Base-by-base conservation (phyloP, 306 rosid genomes). In the Crataegus laevigata region DNA sequence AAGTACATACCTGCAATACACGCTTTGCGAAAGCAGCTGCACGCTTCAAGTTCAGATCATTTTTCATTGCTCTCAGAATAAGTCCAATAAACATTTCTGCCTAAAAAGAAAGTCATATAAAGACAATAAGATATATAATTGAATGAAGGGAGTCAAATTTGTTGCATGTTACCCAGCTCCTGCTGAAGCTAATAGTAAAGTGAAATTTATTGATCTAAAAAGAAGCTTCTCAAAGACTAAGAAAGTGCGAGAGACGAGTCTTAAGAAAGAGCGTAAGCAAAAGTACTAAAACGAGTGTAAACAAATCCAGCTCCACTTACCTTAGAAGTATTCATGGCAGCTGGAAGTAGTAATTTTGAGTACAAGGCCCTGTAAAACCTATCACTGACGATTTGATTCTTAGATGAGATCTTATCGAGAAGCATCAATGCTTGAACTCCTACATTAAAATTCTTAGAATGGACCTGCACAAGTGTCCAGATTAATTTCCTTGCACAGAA, bases 361-460 rank as follows among this genome's bases (percentile, higher is more conserved):
- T 96, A 96, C 84, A 96, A 79, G 59, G 97, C 99, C 50, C 98
- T 96, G 75, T 89, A 96, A 85, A 86, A 92, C 29, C 99, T 87
- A 81, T 90, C 98, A 61, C 98, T 96, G 67, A 84, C 96, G 74
- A 96, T 82, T 77, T 90, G 93, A 83, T 96, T 96, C 86, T 96
- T 96, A 19, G 98, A 87, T 43, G 99, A 89, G 72, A 96, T 91
- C 87, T 96, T 92, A 83, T 94, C 91, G 3, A 94, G 98, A 88
- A 94, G 99, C 97, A 89, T 85, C 75, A 92, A 75, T 71, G 96
- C 96, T 85, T 94, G 99, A 84, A 94, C 88, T 64, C 94, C 97
- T 28, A 92, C 98, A 71, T 92, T 94, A 28, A 94, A 94, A 80
- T 92, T 94, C 76, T 86, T 87, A 12, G 96, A 94, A 83, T 94